Conservation (phyloP, 208 protist genomes). For the Leishmania aethiopica region DNA sequence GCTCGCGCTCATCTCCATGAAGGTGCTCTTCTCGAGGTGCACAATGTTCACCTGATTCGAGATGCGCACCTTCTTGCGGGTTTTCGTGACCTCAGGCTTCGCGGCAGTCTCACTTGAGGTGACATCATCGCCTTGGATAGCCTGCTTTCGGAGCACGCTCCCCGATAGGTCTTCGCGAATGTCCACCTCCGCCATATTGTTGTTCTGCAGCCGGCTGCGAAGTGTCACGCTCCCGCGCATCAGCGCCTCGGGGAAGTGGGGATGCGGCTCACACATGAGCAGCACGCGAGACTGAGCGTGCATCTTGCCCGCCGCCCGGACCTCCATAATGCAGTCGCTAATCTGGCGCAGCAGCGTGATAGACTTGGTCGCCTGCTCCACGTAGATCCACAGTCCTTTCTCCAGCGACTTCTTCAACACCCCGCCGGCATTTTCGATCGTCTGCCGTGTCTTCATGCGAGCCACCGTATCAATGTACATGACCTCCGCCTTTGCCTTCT, state of each 20-base stretch:
- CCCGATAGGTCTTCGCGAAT: conserved; percentile 69
- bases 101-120: conserved; percentile 19
- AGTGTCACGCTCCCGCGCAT: conserved; percentile 80
- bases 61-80: conserved; percentile 79
- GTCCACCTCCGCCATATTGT: conserved; percentile 61
- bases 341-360: conserved; percentile 85
- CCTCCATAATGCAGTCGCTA: conserved; percentile 74
- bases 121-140: conserved; percentile 61
- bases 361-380: conserved; percentile 91
- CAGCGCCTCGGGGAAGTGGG: conserved; percentile 85
- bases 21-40: conserved; percentile 84
- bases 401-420: conserved; percentile 80
- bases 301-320: conserved; percentile 48
- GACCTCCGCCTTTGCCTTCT: conserved; percentile 62
- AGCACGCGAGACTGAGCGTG: conserved; percentile 68
- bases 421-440: conserved; percentile 69
- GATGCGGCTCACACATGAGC: conserved; percentile 92
- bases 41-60: conserved; percentile 89
- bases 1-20: conserved; percentile 88
- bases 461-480: conserved; percentile 91
- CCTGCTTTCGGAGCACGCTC: conserved; percentile 48
- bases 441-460: conserved; percentile 87
- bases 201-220: conserved; percentile 70
- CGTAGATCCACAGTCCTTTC: conserved; percentile 89
- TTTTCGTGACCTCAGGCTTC: conserved; percentile 53